These are phyloP conservation scores for Mycena floridula DNA, from an alignment of 768 basidiomycete species.

Conservation along the genomic window DNA sequence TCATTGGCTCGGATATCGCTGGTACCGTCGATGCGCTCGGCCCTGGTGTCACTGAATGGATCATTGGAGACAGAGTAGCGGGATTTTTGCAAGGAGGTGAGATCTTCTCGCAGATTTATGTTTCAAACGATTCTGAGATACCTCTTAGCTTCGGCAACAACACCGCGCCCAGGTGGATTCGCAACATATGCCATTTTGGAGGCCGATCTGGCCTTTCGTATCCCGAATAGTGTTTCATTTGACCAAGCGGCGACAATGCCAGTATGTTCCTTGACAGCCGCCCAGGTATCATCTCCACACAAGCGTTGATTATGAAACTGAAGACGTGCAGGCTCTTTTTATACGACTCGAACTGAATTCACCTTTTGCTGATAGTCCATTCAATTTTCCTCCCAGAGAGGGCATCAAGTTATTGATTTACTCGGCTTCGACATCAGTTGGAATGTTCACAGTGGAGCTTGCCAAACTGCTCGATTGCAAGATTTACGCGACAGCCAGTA, in stretches of 20 bases:
- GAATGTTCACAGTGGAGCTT: slow-evolving; percentile 25
- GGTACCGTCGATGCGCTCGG: slow-evolving; percentile 26
- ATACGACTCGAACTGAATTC: slow-evolving; percentile 22
- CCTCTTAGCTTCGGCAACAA: slow-evolving; percentile 27
- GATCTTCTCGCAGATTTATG: slow-evolving; percentile 3
- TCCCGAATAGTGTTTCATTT: slow-evolving; percentile 20
- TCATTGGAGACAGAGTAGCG: slow-evolving; percentile 25
- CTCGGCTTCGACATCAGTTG: slow-evolving; percentile 27
- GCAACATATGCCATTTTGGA: slow-evolving; percentile 27
- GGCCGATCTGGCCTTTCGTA: slow-evolving; percentile 22
- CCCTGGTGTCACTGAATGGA: slow-evolving; percentile 19
- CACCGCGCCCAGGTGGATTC: slow-evolving; percentile 27
- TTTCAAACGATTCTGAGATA: too few relatives aligned
- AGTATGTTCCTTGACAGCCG: slow-evolving; percentile 26
- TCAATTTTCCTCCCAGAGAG: slow-evolving; percentile 7
- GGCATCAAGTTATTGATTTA: slow-evolving; percentile 25
- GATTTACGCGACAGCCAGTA: slow-evolving; percentile 24
- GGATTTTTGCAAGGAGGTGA: slow-evolving; percentile 28
- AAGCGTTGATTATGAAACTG: not conserved
- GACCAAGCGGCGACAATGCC: slow-evolving; percentile 27
- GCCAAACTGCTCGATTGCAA: slow-evolving; percentile 19
- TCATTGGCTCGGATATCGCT: slow-evolving; percentile 29
- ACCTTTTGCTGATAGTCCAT: slow-evolving; percentile 22
- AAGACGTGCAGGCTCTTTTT: slow-evolving; percentile 20
- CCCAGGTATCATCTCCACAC: slow-evolving; percentile 24